Evolutionary conservation across 2,329 filamentous ascomycete species (phyloP).

Genomic region (Fusarium sambucinum): DNA sequence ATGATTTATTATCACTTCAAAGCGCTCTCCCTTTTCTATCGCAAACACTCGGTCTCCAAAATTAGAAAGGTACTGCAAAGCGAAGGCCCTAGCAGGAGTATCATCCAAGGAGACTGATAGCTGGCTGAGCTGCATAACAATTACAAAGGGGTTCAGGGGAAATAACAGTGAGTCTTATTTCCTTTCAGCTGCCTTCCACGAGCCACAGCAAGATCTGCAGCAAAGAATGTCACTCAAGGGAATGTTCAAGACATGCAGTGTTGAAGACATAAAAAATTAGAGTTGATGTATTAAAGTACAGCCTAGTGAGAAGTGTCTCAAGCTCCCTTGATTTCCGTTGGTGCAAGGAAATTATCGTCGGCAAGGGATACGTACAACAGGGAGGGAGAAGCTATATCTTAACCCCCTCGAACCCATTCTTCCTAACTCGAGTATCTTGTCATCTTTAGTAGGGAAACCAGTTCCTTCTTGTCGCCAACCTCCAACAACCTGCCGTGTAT

Average conservation of each 20-base stretch:
- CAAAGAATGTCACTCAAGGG: neutral
- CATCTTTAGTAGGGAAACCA: neutral
- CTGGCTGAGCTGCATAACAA: neutral
- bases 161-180: neutral
- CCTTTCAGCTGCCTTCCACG: neutral
- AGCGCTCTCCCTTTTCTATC: constrained; percentile 15
- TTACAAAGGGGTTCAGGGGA: neutral
- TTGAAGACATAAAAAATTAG: no score
- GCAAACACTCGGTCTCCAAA: constrained; percentile 1
- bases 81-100: no score
- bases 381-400: neutral
- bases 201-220: neutral
- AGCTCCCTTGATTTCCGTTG: neutral
- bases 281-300: no score
- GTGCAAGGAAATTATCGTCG: neutral
- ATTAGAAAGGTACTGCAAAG: neutral
- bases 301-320: neutral
- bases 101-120: neutral
- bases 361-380: neutral
- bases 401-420: neutral
- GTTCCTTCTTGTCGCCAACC: neutral
- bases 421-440: neutral
- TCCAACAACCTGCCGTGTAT: no score
- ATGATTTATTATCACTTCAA: neutral
- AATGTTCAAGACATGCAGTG: neutral